Percentiles rank a stretch among this genome's conserved stretches.
phyloP scores from a whole-genome alignment of 768 basidiomycete genomes.

The Agrocybe praecox region DNA sequence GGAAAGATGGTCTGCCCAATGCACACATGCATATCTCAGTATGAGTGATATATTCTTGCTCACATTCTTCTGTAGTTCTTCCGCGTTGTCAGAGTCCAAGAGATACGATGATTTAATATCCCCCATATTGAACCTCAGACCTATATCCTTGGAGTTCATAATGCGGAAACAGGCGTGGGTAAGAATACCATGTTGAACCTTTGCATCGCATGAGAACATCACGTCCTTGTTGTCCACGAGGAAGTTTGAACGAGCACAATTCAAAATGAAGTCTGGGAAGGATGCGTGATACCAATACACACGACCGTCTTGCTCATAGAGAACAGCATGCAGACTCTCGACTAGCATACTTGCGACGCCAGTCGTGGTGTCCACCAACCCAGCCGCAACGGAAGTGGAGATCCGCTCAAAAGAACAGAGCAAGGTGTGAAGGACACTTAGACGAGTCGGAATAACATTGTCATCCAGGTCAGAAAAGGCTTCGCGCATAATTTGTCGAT shows the following conservation, averaged over 20 bases:
- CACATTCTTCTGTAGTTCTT: neutral
- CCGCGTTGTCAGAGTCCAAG: constrained; percentile 11
- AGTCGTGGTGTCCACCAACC: neutral
- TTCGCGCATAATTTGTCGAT: too few relatives aligned
- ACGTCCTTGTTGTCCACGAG: too few relatives aligned
- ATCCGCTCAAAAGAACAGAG: constrained; percentile 4
- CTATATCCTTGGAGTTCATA: constrained; percentile 7
- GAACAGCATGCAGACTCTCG: constrained; percentile 7
- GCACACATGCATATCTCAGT: constrained; percentile 9
- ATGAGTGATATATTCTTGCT: constrained; percentile 10
- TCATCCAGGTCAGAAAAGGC: too few relatives aligned
- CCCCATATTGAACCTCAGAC: constrained; percentile 21
- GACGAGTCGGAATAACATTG: neutral
- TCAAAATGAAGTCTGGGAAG: constrained; percentile 10
- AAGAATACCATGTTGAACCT: constrained; percentile 7
- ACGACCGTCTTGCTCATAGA: constrained; percentile 1
- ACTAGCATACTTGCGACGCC: neutral
- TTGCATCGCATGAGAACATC: neutral
- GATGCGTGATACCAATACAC: constrained; percentile 11
- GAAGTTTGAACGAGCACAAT: constrained; percentile 1
- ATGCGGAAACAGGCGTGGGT: constrained; percentile 15
- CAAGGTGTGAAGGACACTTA: constrained; percentile 14
- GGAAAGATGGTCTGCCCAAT: constrained; percentile 15
- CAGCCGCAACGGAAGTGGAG: neutral
- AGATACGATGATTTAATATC: constrained; percentile 19